Percentiles rank a stretch among this genome's conserved stretches.
Evolutionary conservation across 192 early-diverging fungal species (phyloP).

Genomic region (Umbelopsis sp.): DNA sequence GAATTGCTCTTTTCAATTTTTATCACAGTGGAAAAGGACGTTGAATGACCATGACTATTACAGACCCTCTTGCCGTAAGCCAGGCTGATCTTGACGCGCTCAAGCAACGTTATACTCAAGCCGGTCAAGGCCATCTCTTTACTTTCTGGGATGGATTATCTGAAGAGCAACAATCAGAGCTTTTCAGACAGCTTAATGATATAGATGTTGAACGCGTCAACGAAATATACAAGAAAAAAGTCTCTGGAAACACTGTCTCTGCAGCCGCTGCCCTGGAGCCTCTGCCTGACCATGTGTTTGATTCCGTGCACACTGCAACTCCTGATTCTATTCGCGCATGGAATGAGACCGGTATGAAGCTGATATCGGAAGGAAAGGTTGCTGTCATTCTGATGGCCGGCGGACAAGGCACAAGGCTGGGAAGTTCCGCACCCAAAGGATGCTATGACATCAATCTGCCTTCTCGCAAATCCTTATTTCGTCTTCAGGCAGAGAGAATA

Average conservation of each 20-base stretch:
- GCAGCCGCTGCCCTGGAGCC: slow-evolving; percentile 56
- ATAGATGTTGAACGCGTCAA: slow-evolving; percentile 80
- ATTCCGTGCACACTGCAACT: slow-evolving; percentile 47
- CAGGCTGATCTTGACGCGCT: slow-evolving; percentile 15
- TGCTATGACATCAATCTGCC: slow-evolving; percentile 92
- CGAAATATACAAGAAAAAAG: slow-evolving; percentile 70
- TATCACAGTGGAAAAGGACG: background rate
- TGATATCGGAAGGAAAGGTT: slow-evolving; percentile 80
- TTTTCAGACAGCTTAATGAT: slow-evolving; percentile 65
- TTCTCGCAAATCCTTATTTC: slow-evolving; percentile 86
- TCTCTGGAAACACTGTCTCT: slow-evolving; percentile 25
- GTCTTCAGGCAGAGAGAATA: slow-evolving; percentile 91
- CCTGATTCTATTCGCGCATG: slow-evolving; percentile 55
- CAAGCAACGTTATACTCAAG: slow-evolving; percentile 48
- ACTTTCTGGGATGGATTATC: slow-evolving; percentile 72
- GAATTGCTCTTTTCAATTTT: background rate
- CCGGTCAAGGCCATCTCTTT: slow-evolving; percentile 87
- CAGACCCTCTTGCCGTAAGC: background rate
- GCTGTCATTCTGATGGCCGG: slow-evolving; percentile 93
- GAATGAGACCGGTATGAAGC: slow-evolving; percentile 64
- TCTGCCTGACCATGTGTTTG: slow-evolving; percentile 61
- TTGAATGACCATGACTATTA: slow-evolving; percentile 25
- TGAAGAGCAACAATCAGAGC: slow-evolving; percentile 47
- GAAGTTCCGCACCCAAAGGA: slow-evolving; percentile 79
- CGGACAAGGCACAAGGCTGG: slow-evolving; percentile 81